Evolutionary conservation across 495 filamentous ascomycete genomes (phyloP), one percentile per base, ranked within the genome.

Genomic region (Filosporella fistucella): DNA sequence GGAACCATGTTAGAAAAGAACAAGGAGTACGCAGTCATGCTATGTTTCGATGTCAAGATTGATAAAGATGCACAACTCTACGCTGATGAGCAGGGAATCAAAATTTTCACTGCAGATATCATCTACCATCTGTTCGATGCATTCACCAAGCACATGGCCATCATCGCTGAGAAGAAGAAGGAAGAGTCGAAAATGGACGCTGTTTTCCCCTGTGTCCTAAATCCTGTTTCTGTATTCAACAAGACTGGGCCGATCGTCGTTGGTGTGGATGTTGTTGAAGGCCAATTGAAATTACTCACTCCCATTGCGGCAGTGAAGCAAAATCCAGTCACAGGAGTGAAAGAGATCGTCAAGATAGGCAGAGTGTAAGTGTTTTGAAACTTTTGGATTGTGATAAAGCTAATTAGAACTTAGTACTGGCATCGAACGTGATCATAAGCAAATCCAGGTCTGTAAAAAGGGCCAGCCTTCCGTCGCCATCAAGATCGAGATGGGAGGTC

Each of bases 11-110:
- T 97, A 49, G 94, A 99, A 71, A 96, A 96, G 68, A 80, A 82
- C 35, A 89, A 88, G 57, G 93, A 99, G 63, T 94, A 83, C 51
- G 94, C 94, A 20, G 89, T 97, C 64, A 99, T 99, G 94, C 84
- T 99, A 16, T 97, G 94, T 64, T 99, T 99, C 75, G 94, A 99
- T 62, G 94, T 99, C 65, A 96, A 96, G 72, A 86, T 99, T 18
- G 94, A 99, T 67, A 96, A 95, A 66, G 94, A 99, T 59, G 94
- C 94, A 1, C 77, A 84, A 57, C 76, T 76, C 12, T 96, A 97
- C 56, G 94, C 94, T 32, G 87, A 95, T 9, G 90, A 96, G 44
- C 80, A 95, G 30, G 91, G 91, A 24, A 87, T 99, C 63, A 99
- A 96, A 77, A 88, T 99, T 60, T 97, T 97, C 73, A 95, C 89